Conservation (phyloP, 768 basidiomycete species). For the Amanita pseudoporphyria region DNA sequence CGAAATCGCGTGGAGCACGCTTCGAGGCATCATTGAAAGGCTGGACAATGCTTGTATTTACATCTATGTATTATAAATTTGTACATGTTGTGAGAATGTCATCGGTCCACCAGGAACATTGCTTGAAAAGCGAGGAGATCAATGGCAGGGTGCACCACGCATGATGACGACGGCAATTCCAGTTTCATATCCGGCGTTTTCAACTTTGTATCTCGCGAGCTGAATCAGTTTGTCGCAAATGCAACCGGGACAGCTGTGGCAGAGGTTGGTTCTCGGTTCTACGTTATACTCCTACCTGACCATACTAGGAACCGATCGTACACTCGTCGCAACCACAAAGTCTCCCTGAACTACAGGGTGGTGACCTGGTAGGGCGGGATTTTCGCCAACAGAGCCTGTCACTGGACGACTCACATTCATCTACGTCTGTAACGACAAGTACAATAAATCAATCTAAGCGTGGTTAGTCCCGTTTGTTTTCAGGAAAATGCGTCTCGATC, state of each 20-base stretch:
- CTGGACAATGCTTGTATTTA: no score
- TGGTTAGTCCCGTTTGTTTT: neutral
- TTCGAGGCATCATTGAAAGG: no score
- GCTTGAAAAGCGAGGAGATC: no score
- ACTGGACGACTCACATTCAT: neutral
- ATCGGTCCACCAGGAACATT: no score
- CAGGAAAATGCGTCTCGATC: neutral
- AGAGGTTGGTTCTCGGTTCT: conserved; percentile 10
- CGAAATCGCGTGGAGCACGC: no score
- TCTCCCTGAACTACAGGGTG: neutral
- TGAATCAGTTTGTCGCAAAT: conserved; percentile 59
- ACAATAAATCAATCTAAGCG: neutral
- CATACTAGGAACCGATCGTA: neutral
- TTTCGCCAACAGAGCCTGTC: neutral
- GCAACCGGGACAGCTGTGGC: conserved; percentile 40
- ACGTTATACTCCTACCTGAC: neutral
- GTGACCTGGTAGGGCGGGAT: neutral
- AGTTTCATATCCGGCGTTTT: conserved; percentile 58
- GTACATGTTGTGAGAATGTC: no score
- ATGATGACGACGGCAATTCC: conserved; percentile 12
- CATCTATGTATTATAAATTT: no score
- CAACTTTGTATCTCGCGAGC: conserved; percentile 59
- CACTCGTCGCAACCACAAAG: neutral
- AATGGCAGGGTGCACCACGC: neutral
- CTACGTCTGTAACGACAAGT: neutral